Base-by-base conservation (phyloP, 306 rosid species). In the Glycine soja region DNA sequence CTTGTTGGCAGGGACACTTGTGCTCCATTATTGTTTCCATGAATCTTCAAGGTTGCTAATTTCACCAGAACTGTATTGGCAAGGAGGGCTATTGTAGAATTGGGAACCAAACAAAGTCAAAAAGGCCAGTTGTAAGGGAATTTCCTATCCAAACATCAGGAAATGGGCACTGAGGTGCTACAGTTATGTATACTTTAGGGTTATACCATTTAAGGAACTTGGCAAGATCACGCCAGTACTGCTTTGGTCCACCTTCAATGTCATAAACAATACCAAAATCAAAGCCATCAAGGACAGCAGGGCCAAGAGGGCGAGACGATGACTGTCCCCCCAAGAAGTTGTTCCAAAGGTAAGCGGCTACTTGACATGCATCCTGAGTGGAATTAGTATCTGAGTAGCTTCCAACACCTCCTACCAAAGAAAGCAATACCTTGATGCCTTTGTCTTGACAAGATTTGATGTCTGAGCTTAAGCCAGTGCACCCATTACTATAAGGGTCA, bases 71-170 rank as follows among this genome's bases (percentile, higher is more conserved):
- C 10, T 73, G 58, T 77, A 81, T 40, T 59, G 85, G 51, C 77
- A 76, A 48, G 80, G 67, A 75, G 85, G 68, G 30, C 76, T 81
- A 10, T 74, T 79, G 19, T 79, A 74, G 61, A 74, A 78, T 5
- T 86, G 84, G 65, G 0, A 85, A 81, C 88, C 86, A 82, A 61
- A 86, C 86, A 62, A 30, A 61, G 15, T 86, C 88, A 38, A 82
- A 74, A 74, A 67, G 70, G 0, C 65, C 85, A 0, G 79, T 77
- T 10, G 70, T 72, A n/a, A 77, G 82, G 4, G 83, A 80, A 57
- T 74, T 84, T 68, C 73, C 87, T 14, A 68, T 84, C 87, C 84
- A 72, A 65, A 72, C 68, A 86, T 82, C 80, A 46, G 86, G 89
- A 56, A 79, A 82, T 34, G 46, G 18, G 10, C 19, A 63, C 46